Evolutionary conservation across 345 rosid genomes (phyloP).

Genomic region (Lepidium africanum): DNA sequence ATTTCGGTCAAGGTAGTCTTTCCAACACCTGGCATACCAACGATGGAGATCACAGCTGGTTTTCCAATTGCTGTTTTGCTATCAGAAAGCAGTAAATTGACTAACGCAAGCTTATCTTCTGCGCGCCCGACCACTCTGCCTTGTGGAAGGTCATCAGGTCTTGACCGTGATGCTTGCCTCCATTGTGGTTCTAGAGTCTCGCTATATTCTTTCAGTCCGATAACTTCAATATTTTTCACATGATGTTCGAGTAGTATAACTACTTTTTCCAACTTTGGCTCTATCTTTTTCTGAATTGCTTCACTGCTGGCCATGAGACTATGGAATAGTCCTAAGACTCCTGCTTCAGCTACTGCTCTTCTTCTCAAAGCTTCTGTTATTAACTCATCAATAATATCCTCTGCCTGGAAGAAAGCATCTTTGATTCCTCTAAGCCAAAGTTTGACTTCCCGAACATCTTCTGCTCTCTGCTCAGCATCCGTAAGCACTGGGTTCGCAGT

Average conservation of each 20-base stretch:
- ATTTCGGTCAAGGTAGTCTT: conserved; percentile 30
- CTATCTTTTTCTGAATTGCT: conserved; percentile 17
- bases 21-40: conserved; percentile 36
- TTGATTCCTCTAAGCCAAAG: conserved; percentile 25
- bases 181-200: conserved; percentile 19
- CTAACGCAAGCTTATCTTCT: conserved; percentile 17
- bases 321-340: conserved; percentile 14
- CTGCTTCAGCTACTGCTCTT: conserved; percentile 20
- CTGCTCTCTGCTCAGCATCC: conserved; percentile 30
- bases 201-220: conserved; percentile 22
- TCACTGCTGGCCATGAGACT: conserved; percentile 9
- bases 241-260: conserved; percentile 18
- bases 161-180: conserved; percentile 22
- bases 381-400: conserved; percentile 30
- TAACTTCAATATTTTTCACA: conserved; percentile 13
- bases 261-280: conserved; percentile 20
- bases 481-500: conserved; percentile 15
- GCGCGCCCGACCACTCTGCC: conserved; percentile 18
- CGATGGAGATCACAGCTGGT: conserved; percentile 24
- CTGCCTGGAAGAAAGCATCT: conserved; percentile 28
- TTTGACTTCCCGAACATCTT: conserved; percentile 17
- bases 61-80: not conserved
- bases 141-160: conserved; percentile 18
- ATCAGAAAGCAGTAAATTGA: conserved; percentile 15
- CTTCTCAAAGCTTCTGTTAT: conserved; percentile 24